Percentiles rank a stretch among this genome's conserved stretches.
Conservation (phyloP, 1,284 basidiomycete species). For the Pseudozyma hubeiensis region DNA sequence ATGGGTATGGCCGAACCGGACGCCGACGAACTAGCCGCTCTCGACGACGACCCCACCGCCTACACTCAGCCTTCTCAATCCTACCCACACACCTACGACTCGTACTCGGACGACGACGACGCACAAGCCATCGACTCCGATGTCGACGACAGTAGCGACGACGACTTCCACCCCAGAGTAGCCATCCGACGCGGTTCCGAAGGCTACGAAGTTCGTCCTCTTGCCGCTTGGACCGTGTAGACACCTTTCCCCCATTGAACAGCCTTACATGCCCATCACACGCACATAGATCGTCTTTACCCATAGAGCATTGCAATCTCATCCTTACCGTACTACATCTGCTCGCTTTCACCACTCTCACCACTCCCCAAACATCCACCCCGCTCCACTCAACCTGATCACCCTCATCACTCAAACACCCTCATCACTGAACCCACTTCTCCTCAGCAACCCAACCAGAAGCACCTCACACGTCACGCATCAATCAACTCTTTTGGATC, state of each 20-base stretch:
- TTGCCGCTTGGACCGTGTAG: conserved; percentile 16
- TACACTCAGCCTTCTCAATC: neutral
- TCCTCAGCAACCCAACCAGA: too few species aligned
- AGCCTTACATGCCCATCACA: neutral
- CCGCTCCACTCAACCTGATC: too few species aligned
- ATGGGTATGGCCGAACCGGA: neutral
- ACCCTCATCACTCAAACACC: too few species aligned
- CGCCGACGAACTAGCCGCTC: conserved; percentile 1
- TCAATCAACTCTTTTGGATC: neutral
- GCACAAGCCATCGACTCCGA: neutral
- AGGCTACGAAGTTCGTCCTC: conserved; percentile 48
- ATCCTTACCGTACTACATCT: too few species aligned
- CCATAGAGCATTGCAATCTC: neutral
- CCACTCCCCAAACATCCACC: too few species aligned
- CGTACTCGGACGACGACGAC: conserved; percentile 4
- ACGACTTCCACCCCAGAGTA: neutral
- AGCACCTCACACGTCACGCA: neutral
- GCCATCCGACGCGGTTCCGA: conserved; percentile 38
- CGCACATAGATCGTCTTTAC: neutral
- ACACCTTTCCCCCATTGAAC: neutral
- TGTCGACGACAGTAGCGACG: neutral
- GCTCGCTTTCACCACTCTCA: too few species aligned
- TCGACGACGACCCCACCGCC: neutral
- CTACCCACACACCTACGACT: neutral
- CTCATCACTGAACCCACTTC: too few species aligned